A percentile compares a stretch with the other conserved stretches of the same genome.
phyloP scores from a whole-genome alignment of 2,329 filamentous ascomycete genomes.

The Mariannaea sp. region DNA sequence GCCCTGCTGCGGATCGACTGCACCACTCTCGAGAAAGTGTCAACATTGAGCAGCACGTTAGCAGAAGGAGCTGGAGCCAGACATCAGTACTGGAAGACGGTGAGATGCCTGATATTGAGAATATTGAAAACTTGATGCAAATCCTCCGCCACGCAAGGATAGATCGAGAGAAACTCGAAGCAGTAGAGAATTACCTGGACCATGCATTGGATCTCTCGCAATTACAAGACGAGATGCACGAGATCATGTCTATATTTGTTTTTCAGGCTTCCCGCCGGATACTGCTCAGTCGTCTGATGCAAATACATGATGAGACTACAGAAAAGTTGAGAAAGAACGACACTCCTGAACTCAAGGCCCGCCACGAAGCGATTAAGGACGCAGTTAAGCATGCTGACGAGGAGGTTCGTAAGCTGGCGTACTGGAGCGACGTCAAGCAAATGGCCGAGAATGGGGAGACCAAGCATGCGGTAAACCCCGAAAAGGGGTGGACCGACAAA shows the following conservation, averaged over 20 bases:
- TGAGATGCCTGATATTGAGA: conserved; percentile 63
- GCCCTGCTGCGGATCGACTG: conserved; percentile 54
- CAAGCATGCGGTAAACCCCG: conserved; percentile 48
- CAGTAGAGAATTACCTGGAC: conserved; percentile 79
- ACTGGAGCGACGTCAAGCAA: conserved; percentile 82
- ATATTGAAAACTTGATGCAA: conserved; percentile 71
- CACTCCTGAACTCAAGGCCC: conserved; percentile 41
- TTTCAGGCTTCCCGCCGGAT: conserved; percentile 87
- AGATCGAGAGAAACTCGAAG: conserved; percentile 89
- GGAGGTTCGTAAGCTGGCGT: conserved; percentile 80
- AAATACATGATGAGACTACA: conserved; percentile 55
- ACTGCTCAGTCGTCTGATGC: conserved; percentile 71
- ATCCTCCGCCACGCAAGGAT: conserved; percentile 73
- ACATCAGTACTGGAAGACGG: conserved; percentile 49
- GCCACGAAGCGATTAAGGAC: conserved; percentile 71
- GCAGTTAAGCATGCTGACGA: conserved; percentile 78
- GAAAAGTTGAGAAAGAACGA: conserved; percentile 46
- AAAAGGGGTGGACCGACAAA: conserved; percentile 44
- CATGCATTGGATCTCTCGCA: conserved; percentile 78
- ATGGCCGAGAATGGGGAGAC: conserved; percentile 62
- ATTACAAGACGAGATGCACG: conserved; percentile 76
- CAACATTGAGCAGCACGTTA: conserved; percentile 40
- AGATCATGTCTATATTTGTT: conserved; percentile 84
- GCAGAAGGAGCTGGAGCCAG: conserved; percentile 46
- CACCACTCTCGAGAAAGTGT: conserved; percentile 42